phyloP scores from a whole-genome alignment of 352 stramenopile genomes.

The Phytophthora pseudosyringae region DNA sequence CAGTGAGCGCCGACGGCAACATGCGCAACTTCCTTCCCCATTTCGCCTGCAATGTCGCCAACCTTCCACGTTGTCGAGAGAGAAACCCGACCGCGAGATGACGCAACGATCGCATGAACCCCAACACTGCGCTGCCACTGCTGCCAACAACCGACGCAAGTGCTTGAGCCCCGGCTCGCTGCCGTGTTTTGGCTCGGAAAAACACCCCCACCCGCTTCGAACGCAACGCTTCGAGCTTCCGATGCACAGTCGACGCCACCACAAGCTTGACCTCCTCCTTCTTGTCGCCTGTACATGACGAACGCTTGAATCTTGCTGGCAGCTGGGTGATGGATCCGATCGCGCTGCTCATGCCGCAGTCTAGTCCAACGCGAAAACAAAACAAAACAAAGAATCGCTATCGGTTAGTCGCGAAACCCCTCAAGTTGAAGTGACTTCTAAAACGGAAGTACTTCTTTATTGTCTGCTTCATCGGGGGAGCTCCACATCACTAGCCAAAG shows the following conservation, averaged over 20 bases:
- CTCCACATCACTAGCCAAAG: conserved; percentile 28
- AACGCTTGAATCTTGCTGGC: conserved; percentile 29
- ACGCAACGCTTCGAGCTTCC: conserved; percentile 27
- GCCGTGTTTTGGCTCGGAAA: conserved; percentile 26
- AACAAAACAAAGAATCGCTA: background rate
- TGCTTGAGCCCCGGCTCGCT: conserved; percentile 15
- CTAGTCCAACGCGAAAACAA: background rate
- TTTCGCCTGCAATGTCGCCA: conserved; percentile 20
- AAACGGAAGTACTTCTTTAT: conserved; percentile 22
- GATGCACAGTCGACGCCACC: background rate
- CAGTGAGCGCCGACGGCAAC: conserved; percentile 16
- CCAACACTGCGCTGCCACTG: conserved; percentile 5
- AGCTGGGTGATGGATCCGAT: conserved; percentile 27
- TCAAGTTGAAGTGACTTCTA: conserved; percentile 18
- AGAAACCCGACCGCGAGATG: conserved; percentile 16
- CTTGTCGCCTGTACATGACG: conserved; percentile 12
- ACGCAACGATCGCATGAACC: conserved; percentile 25
- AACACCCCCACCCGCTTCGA: conserved; percentile 28
- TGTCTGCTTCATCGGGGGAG: background rate
- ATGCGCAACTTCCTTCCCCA: conserved; percentile 19
- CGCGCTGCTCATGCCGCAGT: conserved; percentile 17
- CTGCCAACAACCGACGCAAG: conserved; percentile 13
- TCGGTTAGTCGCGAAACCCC: conserved; percentile 19
- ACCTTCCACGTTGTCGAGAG: background rate
- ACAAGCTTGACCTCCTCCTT: conserved; percentile 19